Conservation (phyloP, 129 eudicot genomes). For the Gnaphalium uliginosum region DNA sequence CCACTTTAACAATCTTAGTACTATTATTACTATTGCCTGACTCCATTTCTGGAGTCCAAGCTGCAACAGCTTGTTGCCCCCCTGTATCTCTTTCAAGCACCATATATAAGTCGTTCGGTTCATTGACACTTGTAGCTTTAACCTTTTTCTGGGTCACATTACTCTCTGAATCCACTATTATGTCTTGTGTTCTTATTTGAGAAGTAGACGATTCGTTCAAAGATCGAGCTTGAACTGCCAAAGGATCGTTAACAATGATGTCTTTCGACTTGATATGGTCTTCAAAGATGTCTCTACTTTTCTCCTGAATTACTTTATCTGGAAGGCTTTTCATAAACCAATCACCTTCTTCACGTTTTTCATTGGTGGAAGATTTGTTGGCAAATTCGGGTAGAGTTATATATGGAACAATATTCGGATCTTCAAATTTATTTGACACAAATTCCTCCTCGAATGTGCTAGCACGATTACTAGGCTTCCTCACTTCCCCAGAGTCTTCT, state of each 20-base stretch:
- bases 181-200: constrained; percentile 39
- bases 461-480: not conserved
- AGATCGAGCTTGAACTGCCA: constrained; percentile 48
- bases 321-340: constrained; percentile 46
- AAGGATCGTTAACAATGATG: constrained; percentile 49
- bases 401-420: constrained; percentile 22
- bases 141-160: constrained; percentile 25
- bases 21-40: constrained; percentile 20
- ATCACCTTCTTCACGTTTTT: constrained; percentile 49
- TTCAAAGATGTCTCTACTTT: constrained; percentile 33
- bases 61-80: constrained; percentile 40
- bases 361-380: constrained; percentile 36
- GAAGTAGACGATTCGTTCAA: constrained; percentile 25
- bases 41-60: constrained; percentile 78
- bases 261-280: constrained; percentile 40
- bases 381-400: constrained; percentile 29
- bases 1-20: constrained; percentile 33
- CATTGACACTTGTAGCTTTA: constrained; percentile 28
- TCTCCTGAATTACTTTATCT: constrained; percentile 35
- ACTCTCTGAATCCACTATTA: constrained; percentile 50
- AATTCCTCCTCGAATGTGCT: constrained; percentile 38
- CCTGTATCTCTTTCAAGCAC: constrained; percentile 55
- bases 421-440: constrained; percentile 36
- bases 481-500: constrained; percentile 11
- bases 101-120: constrained; percentile 70